Percentiles rank a stretch among this genome's conserved stretches.
These are phyloP conservation scores for Choiromyces venosus DNA, from an alignment of 495 filamentous ascomycete species.

Conservation along the genomic window DNA sequence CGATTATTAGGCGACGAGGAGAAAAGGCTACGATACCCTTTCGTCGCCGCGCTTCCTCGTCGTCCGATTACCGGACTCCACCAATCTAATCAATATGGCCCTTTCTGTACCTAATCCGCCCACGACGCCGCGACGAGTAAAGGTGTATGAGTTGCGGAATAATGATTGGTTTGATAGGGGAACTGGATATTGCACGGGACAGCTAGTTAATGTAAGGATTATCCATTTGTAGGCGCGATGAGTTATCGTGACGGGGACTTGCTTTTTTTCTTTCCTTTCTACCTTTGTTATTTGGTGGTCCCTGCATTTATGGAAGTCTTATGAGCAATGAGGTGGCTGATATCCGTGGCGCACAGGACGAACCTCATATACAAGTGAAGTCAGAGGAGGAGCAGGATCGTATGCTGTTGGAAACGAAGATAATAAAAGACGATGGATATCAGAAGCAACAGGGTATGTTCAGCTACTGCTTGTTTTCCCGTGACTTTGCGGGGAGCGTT, in stretches of 20 bases:
- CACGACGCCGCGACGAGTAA: constrained; percentile 87
- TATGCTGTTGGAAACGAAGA: constrained; percentile 78
- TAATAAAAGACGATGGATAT: constrained; percentile 91
- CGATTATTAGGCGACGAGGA: constrained; percentile 34
- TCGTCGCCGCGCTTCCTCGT: constrained; percentile 38
- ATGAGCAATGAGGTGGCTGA: constrained; percentile 36
- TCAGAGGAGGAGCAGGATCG: constrained; percentile 86
- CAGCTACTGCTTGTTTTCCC: constrained; percentile 9
- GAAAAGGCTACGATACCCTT: constrained; percentile 34
- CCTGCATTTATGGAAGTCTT: constrained; percentile 8
- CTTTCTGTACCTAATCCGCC: constrained; percentile 74
- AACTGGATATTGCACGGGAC: constrained; percentile 87
- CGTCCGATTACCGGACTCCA: constrained; percentile 22
- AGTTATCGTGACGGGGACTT: constrained; percentile 10
- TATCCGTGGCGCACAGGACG: constrained; percentile 53
- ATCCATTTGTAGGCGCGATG: constrained; percentile 20
- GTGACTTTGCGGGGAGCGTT: background rate
- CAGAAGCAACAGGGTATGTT: constrained; percentile 92
- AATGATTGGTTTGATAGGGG: constrained; percentile 99
- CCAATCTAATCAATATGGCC: constrained; percentile 57
- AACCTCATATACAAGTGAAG: constrained; percentile 81
- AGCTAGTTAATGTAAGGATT: constrained; percentile 65
- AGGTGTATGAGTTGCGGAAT: constrained; percentile 95
- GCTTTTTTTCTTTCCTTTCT: constrained; percentile 9
- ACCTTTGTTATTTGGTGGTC: constrained; percentile 14